These are phyloP conservation scores for Naumovozyma baii DNA, from an alignment of 805 yeast genomes.

Conservation along the genomic window DNA sequence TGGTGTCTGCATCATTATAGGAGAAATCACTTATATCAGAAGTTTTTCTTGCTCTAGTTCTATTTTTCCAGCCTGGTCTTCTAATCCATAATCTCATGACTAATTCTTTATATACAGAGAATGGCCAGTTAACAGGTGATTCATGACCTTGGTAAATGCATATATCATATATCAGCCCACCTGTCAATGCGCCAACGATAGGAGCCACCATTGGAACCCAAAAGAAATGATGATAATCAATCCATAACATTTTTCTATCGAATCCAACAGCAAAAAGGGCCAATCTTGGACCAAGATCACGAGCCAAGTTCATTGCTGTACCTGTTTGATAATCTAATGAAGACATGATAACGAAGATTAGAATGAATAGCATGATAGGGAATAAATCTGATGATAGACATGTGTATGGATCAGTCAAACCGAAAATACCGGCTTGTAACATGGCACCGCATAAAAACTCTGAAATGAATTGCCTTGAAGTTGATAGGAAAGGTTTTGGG, in stretches of 20 bases:
- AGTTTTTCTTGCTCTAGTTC: slow-evolving; percentile 20
- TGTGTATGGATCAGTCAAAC: slow-evolving; percentile 42
- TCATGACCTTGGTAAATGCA: slow-evolving; percentile 42
- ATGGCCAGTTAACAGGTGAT: slow-evolving; percentile 39
- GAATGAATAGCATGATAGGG: slow-evolving; percentile 38
- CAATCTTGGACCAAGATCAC: slow-evolving; percentile 46
- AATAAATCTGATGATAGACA: slow-evolving; percentile 37
- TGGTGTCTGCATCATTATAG: slow-evolving; percentile 16
- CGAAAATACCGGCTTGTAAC: slow-evolving; percentile 37
- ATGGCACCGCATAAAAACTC: slow-evolving; percentile 38
- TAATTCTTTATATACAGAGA: slow-evolving; percentile 10
- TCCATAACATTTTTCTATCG: slow-evolving; percentile 32
- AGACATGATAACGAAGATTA: slow-evolving; percentile 37
- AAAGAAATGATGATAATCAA: slow-evolving; percentile 35
- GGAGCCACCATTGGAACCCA: slow-evolving; percentile 46
- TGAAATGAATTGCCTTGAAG: slow-evolving; percentile 37
- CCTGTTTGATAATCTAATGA: slow-evolving; percentile 43
- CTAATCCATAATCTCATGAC: slow-evolving; percentile 21
- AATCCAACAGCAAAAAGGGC: slow-evolving; percentile 41
- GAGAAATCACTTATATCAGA: slow-evolving; percentile 25
- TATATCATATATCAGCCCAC: slow-evolving; percentile 41
- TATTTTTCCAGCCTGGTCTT: slow-evolving; percentile 25
- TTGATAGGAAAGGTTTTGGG: slow-evolving; percentile 32
- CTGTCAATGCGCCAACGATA: slow-evolving; percentile 36
- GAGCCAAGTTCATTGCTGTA: slow-evolving; percentile 43